Evolutionary conservation across 2,329 filamentous ascomycete genomes (phyloP), one percentile per base, ranked within the genome.

Genomic region (Escovopsis sp.): DNA sequence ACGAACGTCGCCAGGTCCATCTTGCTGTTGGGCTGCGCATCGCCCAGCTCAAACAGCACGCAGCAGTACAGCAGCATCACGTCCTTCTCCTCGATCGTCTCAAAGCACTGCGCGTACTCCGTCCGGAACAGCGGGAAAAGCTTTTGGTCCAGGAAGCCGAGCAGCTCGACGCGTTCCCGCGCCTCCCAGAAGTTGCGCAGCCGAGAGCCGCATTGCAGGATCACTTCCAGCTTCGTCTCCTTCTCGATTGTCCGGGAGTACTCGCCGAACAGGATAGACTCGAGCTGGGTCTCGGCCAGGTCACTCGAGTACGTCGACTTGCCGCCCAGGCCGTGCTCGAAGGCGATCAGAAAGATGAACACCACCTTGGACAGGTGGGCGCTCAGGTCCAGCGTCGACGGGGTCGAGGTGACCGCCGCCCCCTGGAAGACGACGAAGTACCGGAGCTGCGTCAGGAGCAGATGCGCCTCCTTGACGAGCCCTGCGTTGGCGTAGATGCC

Each of bases 401-500:
- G 54, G 2, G 50, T 56, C 27, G 60, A 55, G 15, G 61, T 25
- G 21, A 25, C 61, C 34, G 45, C 39, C 0, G 26, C 29, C 12
- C 42, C 47, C 13, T 39, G 31, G 39, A 67, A 64, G 36, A 69
- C 60, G 31, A 69, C 54, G 39, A 70, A 59, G 19, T 63, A 58
- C 21, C 65, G 65, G 14, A 71, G 46, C 41, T 70, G 63, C 5
- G 62, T 57, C 8, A 69, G 56, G 2, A 70, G 47, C 38, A 63
- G 50, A 31, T 57, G 45, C 27, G 60, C 58, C 37, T 60, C 47
- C 36, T 56, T 40, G 26, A 51, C 47, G 29, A 67, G 49, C 32
- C 58, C 55, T 23, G 55, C 57, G 14, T 51, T 51, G 29, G 60
- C 52, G 45, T 63, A 70, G 27, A 65, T 65, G 11, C 56, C 51